These are phyloP conservation scores for Thymus mandschuricus DNA, from an alignment of 257 asterid species.

Conservation along the genomic window DNA sequence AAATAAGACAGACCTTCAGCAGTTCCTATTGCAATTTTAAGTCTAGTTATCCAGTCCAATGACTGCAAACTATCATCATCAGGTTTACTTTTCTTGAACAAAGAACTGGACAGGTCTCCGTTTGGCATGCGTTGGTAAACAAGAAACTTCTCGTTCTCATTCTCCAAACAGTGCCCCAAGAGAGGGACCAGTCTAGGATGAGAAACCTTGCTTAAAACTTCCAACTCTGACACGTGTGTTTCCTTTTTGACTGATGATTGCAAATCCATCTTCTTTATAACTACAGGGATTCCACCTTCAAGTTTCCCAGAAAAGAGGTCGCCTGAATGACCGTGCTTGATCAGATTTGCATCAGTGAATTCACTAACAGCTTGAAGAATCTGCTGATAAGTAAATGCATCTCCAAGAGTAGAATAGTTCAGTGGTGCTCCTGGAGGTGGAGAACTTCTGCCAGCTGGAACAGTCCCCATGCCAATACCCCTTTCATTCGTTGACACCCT, in stretches of 20 bases:
- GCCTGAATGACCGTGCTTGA: constrained; percentile 86
- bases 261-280: constrained; percentile 69
- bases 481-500: constrained; percentile 53
- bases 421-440: constrained; percentile 52
- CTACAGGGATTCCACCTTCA: constrained; percentile 75
- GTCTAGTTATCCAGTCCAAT: constrained; percentile 95
- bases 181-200: constrained; percentile 84
- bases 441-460: constrained; percentile 57
- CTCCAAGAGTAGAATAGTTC: constrained; percentile 62
- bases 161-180: constrained; percentile 90
- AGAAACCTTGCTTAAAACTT: constrained; percentile 70
- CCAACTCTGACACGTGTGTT: constrained; percentile 62
- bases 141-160: constrained; percentile 78
- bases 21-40: constrained; percentile 90
- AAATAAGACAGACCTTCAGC: constrained; percentile 85
- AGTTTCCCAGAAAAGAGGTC: constrained; percentile 72
- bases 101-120: constrained; percentile 82
- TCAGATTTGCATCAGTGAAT: constrained; percentile 56
- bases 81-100: constrained; percentile 65
- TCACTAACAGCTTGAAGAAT: constrained; percentile 74
- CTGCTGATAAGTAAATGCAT: constrained; percentile 76
- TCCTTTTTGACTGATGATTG: constrained; percentile 61
- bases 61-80: constrained; percentile 71
- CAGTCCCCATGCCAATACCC: constrained; percentile 63
- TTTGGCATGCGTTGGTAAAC: constrained; percentile 88